Base-by-base conservation (phyloP, 225 moss, liverwort and hornwort genomes). In the Asterella californica region DNA sequence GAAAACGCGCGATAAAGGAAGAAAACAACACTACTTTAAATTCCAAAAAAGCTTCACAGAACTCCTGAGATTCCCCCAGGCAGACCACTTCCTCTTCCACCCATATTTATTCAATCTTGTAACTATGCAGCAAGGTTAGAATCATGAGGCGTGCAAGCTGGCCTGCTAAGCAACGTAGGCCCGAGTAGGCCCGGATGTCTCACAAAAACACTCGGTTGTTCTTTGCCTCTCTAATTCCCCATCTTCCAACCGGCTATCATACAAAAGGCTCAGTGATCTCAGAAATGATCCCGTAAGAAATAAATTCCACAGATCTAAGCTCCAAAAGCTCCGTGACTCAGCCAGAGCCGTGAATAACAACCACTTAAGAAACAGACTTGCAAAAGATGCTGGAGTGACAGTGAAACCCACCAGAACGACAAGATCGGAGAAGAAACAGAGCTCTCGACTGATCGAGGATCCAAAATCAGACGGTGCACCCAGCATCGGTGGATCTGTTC, bases 401-500 rank as follows among this genome's bases (percentile, higher is more conserved):
- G 71, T 12, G 46, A 71, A 71, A 71, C 71, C 71, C 71, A 71
- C 71, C 71, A 42, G 5, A 71, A 71, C 47, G 12, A 47, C 24
- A 48, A 48, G 25, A 46, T 47, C 71, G 71, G 47, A 27, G 48
- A 71, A 14, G 71, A 66, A 37, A 11, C 67, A 67, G 67, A 67
- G 67, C 47, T 27, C 46, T 24, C n/a, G 42, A 45, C 22, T 27
- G 71, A 71, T 47, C 71, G 71, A 71, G 71, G n/a, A 45, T 25
- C 36, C 45, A 46, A n/a, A 70, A 70, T 46, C 70, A 46, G 46
- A 47, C 2, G 71, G n/a, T 10, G 25, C 71, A 71, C n/a, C 46
- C 46, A 71, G 47, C 27, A 42, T 71, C 48, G n/a, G 47, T 71
- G 71, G 71, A 71, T 71, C 71, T 47, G 37, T 47, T 71, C n/a